Conservation (phyloP, 2,329 filamentous ascomycete genomes). For the Stemphylium vesicarium region DNA sequence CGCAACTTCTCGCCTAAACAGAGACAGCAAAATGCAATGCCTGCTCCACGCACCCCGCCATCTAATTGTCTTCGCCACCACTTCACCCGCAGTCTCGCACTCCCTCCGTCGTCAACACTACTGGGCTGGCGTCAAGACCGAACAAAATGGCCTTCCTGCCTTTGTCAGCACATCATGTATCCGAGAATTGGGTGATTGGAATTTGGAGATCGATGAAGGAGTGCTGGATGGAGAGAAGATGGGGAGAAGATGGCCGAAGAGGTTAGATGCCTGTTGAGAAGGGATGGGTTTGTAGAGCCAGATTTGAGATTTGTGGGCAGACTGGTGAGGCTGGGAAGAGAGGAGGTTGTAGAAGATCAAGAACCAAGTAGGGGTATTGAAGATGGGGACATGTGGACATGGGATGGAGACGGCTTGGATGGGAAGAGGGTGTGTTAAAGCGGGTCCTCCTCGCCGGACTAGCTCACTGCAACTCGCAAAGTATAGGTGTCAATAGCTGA, state of each 20-base stretch:
- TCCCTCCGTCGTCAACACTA: background rate
- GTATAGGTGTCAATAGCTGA: too few species aligned
- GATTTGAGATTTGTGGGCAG: conserved; percentile 1
- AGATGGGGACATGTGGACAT: background rate
- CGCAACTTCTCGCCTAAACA: too few species aligned
- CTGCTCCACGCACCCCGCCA: background rate
- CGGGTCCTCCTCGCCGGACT: background rate
- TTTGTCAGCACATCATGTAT: conserved; percentile 1
- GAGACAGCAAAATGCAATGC: background rate
- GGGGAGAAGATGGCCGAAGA: background rate
- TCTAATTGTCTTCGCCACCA: background rate
- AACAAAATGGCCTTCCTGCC: background rate
- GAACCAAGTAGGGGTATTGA: background rate
- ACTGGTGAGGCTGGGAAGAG: background rate
- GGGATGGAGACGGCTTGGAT: background rate
- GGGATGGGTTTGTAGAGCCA: background rate
- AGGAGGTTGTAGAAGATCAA: background rate
- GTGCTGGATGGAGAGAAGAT: background rate
- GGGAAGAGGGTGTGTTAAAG: background rate
- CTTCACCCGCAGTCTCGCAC: background rate
- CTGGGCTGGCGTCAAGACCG: background rate
- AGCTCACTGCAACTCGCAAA: background rate
- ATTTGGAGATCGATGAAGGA: background rate
- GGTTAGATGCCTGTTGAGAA: background rate
- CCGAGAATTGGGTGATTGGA: background rate